phyloP scores from a whole-genome alignment of 345 rosid genomes.

The Lagerstroemia speciosa region DNA sequence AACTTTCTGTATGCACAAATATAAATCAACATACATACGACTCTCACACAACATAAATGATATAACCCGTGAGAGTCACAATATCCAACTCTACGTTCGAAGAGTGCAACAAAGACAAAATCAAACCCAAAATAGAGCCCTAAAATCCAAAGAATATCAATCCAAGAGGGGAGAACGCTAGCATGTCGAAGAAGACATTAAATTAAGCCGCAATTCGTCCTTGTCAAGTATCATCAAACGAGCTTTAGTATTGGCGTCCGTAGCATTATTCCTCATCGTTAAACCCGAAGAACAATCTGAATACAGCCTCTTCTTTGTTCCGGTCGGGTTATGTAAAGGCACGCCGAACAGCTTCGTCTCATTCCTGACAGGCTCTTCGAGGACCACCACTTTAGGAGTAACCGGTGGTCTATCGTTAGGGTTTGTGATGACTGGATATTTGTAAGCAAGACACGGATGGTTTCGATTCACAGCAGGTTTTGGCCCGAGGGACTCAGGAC shows the following conservation, averaged over 20 bases:
- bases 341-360: constrained; percentile 79
- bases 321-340: constrained; percentile 23
- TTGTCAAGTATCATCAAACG: constrained; percentile 69
- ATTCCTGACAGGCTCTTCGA: constrained; percentile 26
- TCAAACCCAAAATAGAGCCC: neutral
- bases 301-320: constrained; percentile 41
- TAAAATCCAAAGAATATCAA: neutral
- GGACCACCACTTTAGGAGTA: constrained; percentile 24
- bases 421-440: constrained; percentile 12
- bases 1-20: neutral
- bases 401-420: constrained; percentile 29
- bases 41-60: neutral
- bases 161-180: neutral
- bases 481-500: constrained; percentile 3
- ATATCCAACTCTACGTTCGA: neutral
- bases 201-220: constrained; percentile 71
- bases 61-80: neutral
- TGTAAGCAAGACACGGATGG: neutral
- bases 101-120: neutral
- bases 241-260: constrained; percentile 37
- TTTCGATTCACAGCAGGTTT: constrained; percentile 15
- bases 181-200: constrained; percentile 17
- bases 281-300: constrained; percentile 23
- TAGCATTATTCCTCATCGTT: constrained; percentile 33
- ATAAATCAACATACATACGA: neutral